Base-by-base conservation (phyloP, 768 basidiomycete genomes). In the Cystofilobasidium bisporidii region DNA sequence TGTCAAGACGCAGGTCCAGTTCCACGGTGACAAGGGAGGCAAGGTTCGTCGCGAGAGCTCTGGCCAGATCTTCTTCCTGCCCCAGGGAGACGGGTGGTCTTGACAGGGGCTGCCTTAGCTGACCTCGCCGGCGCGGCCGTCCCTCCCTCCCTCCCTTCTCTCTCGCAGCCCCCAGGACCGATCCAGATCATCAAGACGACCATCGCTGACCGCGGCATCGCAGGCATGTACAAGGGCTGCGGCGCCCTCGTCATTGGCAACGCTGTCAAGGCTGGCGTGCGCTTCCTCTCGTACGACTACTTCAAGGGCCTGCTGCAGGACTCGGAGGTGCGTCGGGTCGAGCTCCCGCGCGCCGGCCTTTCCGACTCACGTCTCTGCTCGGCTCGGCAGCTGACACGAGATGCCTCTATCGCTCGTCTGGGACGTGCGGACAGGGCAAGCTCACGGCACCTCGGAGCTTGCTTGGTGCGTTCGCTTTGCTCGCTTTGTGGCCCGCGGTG, bases 1-100 rank as follows among this genome's bases (percentile, higher is more conserved):
- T 73, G 86, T 94, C 61, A 97, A 98, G 79, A 97, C 94, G 20
- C 84, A 91, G 43, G 85, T 89, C 3, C 94, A 98, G 78, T 96
- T 97, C 71, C 84, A 87, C 50, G 88, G 87, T 40, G 83, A 87
- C 9, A 9, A 22, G n/a, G 60, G 65, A 18, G 60, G 28, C 32
- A 60, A 71, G 59, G 64, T 64, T 55, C 26, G 22, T 38, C 48
- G 41, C 45, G 33, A 1, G 36, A 45, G 17, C 40, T 32, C 10
- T n/a, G n/a, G n/a, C n/a, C n/a, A n/a, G n/a, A n/a, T n/a, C n/a
- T n/a, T n/a, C n/a, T n/a, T n/a, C n/a, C n/a, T n/a, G n/a, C n/a
- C n/a, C n/a, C n/a, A n/a, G n/a, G n/a, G n/a, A n/a, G n/a, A n/a
- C n/a, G n/a, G n/a, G n/a, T n/a, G n/a, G n/a, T n/a, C n/a, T n/a